Conservation (phyloP, 257 asterid genomes). For the Solanum tarapatanum region DNA sequence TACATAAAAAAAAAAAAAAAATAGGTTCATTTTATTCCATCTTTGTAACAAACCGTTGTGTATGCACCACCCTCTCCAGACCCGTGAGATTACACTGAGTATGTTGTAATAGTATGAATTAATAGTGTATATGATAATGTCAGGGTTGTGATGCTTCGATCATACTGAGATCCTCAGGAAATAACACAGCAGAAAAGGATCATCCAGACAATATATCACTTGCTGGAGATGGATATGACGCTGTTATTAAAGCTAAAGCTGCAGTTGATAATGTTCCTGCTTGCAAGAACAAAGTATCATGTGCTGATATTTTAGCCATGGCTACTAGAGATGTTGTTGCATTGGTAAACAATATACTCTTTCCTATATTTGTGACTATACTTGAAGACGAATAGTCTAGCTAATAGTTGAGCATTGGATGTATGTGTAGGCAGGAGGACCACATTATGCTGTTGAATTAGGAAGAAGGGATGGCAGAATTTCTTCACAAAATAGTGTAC, state of each 20-base stretch:
- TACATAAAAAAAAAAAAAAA: not conserved
- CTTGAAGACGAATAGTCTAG: not conserved
- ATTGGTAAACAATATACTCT: constrained; percentile 29
- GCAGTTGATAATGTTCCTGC: constrained; percentile 57
- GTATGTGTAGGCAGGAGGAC: constrained; percentile 58
- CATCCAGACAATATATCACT: constrained; percentile 80
- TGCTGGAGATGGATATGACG: constrained; percentile 87
- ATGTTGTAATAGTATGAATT: not conserved
- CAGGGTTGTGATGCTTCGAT: constrained; percentile 91
- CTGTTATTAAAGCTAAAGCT: constrained; percentile 58
- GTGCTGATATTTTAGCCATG: constrained; percentile 78
- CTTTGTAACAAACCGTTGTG: not conserved
- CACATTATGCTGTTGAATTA: constrained; percentile 49
- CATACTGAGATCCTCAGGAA: constrained; percentile 28
- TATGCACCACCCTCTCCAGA: not conserved
- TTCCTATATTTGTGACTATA: not conserved
- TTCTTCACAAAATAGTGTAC: constrained; percentile 50
- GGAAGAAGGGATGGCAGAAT: constrained; percentile 70
- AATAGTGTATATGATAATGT: not conserved
- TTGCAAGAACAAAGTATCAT: constrained; percentile 67
- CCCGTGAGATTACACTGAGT: not conserved
- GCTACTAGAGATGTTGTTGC: constrained; percentile 69
- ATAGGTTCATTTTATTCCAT: too few relatives aligned
- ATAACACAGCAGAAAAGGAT: constrained; percentile 61
- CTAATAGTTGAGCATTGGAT: not conserved